These are phyloP conservation scores for Stephanodiscus triporus DNA, from an alignment of 108 stramenopile genomes.

Conservation along the genomic window DNA sequence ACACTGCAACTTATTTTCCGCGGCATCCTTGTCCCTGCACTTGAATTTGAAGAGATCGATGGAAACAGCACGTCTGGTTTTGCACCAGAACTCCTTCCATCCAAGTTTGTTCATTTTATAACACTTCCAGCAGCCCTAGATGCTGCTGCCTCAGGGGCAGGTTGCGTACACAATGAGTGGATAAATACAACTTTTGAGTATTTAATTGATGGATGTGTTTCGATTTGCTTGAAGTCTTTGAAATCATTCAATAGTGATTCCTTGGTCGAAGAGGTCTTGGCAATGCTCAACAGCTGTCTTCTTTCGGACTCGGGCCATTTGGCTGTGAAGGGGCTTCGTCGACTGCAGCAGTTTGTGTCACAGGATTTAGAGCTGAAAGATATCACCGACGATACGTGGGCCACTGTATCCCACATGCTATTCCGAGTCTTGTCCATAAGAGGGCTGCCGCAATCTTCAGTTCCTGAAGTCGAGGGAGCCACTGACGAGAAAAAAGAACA, in stretches of 20 bases:
- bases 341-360: conserved; percentile 76
- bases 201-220: conserved; percentile 79
- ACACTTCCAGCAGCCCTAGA: conserved; percentile 34
- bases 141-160: conserved; percentile 17
- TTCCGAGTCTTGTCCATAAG: conserved; percentile 70
- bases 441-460: conserved; percentile 51
- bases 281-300: conserved; percentile 84
- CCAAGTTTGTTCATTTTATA: conserved; percentile 76
- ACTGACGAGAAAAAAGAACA: conserved; percentile 43
- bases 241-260: conserved; percentile 64
- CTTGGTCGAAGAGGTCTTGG: conserved; percentile 79
- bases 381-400: conserved; percentile 78
- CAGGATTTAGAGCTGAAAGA: conserved; percentile 61
- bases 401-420: conserved; percentile 86
- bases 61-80: conserved; percentile 47
- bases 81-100: conserved; percentile 61
- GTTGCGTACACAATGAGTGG: conserved; percentile 53
- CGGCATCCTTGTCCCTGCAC: conserved; percentile 79
- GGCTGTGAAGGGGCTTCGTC: conserved; percentile 70
- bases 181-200: conserved; percentile 81
- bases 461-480: conserved; percentile 35
- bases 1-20: conserved; percentile 81
- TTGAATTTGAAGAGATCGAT: conserved; percentile 79
- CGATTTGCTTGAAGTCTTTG: conserved; percentile 68
- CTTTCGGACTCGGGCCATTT: conserved; percentile 79